phyloP scores from a whole-genome alignment of 2,329 filamentous ascomycete species.

The Pleurostoma richardsiae region DNA sequence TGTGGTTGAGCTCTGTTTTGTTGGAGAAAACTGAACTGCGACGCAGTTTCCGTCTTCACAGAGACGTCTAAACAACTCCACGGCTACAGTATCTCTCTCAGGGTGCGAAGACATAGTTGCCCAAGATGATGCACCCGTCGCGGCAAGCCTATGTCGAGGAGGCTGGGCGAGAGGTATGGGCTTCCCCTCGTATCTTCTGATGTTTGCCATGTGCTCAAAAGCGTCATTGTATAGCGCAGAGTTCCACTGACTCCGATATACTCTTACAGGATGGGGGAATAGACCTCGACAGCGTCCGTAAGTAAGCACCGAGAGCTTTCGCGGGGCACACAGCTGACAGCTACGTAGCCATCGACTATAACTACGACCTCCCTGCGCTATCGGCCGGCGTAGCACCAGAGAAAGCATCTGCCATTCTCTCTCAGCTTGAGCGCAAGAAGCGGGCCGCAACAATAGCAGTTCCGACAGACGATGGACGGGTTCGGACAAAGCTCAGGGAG shows the following conservation, averaged over 20 bases:
- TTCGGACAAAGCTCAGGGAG: slow-evolving; percentile 75
- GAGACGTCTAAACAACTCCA: too few species aligned
- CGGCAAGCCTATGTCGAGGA: slow-evolving; percentile 95
- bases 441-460: slow-evolving; percentile 85
- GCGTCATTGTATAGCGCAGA: slow-evolving; percentile 13
- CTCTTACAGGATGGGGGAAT: slow-evolving; percentile 27
- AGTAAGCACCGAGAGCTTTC: slow-evolving; percentile 7
- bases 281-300: slow-evolving; percentile 44
- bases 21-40: too few species aligned
- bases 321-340: slow-evolving; percentile 3
- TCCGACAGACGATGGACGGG: slow-evolving; percentile 86
- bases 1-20: too few species aligned
- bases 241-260: slow-evolving; percentile 15
- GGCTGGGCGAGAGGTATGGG: slow-evolving; percentile 58
- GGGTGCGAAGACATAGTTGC: too few species aligned
- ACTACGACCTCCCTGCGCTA: slow-evolving; percentile 69
- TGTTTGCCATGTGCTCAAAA: slow-evolving; percentile 11
- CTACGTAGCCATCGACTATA: slow-evolving; percentile 55
- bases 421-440: slow-evolving; percentile 87
- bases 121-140: slow-evolving; percentile 73
- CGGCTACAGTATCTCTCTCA: too few species aligned
- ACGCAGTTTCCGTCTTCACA: too few species aligned
- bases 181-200: slow-evolving; percentile 5
- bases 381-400: slow-evolving; percentile 66
- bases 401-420: slow-evolving; percentile 78